Base-by-base conservation (phyloP, 495 filamentous ascomycete genomes). In the Talaromyces nanjingensis region DNA sequence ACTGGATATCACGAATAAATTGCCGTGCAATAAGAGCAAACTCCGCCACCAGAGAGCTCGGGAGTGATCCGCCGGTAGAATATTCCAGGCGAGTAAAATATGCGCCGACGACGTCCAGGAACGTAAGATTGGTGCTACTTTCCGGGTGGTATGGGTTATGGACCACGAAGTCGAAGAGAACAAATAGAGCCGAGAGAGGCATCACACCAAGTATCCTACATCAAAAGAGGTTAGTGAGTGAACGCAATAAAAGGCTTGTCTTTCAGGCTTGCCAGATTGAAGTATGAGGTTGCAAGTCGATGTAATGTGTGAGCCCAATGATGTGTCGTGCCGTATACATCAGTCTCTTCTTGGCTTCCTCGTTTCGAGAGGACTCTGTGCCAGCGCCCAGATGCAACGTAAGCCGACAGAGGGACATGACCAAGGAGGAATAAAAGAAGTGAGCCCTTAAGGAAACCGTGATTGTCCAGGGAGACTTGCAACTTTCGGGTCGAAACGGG, bases 161-260 rank as follows among this genome's bases (percentile, higher is more conserved):
- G n/a, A 77, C 67, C 5, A 77, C 70, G 34, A 76, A 68, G 25
- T 77, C 75, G 47, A 77, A 77, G n/a, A 77, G 64, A 34, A 77
- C 69, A 33, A 77, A 77, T 16, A 77, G 59, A 18, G 75, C 71
- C 11, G 70, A 66, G n/a, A 77, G 64, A 14, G 75, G 74, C 11
- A 69, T 66, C 1, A 74, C 70, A 4, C 65, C 65, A 14, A 72
- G 64, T 20, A 68, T 66, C 58, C 66, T 70, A 47, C 24, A 31
- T 5, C 42, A 31, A 14, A 1, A 27, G 14, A 16, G 24, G 29
- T 27, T 37, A 53, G 7, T 29, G 34, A 4, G 16, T 12, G 4
- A 16, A 29, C 6, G 53, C 8, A 5, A 20, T 9, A 22, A 7
- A 27, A 20, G 33, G 11, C 45, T 1, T 49, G 16, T 37, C 20